Evolutionary conservation across 2,329 filamentous ascomycete species (phyloP).

Genomic region (Didymella pomorum): DNA sequence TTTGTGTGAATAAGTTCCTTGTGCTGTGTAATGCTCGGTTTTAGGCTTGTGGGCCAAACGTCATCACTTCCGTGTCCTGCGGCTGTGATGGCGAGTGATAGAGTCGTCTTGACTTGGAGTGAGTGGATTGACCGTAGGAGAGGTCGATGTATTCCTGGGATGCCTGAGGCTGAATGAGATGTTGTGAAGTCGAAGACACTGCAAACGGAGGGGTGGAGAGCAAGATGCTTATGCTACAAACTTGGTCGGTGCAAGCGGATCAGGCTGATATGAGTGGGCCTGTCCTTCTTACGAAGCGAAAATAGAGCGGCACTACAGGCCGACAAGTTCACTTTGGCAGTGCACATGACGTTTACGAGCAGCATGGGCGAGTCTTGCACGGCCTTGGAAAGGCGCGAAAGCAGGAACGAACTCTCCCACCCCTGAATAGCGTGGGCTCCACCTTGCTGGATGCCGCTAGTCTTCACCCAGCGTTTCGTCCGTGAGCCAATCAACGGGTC

Average conservation of each 20-base stretch:
- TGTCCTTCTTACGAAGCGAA: constrained; percentile 35
- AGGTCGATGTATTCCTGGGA: constrained; percentile 4
- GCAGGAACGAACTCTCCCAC: constrained; percentile 22
- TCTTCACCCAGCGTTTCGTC: constrained; percentile 19
- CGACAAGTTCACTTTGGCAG: constrained; percentile 26
- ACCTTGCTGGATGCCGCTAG: constrained; percentile 18
- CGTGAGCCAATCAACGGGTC: constrained; percentile 14
- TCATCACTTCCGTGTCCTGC: constrained; percentile 36
- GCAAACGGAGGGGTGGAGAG: constrained; percentile 26
- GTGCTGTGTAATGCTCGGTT: constrained; percentile 21
- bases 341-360: constrained; percentile 49
- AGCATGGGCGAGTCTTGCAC: constrained; percentile 39
- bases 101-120: constrained; percentile 5
- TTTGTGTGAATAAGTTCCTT: constrained; percentile 1
- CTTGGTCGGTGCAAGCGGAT: constrained; percentile 22
- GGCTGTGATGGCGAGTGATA: constrained; percentile 20
- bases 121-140: constrained; percentile 1
- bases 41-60: constrained; percentile 26
- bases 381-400: constrained; percentile 30
- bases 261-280: constrained; percentile 40
- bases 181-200: constrained; percentile 30
- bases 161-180: constrained; percentile 2
- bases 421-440: constrained; percentile 20
- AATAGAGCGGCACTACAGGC: constrained; percentile 35
- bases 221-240: constrained; percentile 21